phyloP scores from a whole-genome alignment of 2,329 filamentous ascomycete genomes.

The Diplodia scrobiculata region DNA sequence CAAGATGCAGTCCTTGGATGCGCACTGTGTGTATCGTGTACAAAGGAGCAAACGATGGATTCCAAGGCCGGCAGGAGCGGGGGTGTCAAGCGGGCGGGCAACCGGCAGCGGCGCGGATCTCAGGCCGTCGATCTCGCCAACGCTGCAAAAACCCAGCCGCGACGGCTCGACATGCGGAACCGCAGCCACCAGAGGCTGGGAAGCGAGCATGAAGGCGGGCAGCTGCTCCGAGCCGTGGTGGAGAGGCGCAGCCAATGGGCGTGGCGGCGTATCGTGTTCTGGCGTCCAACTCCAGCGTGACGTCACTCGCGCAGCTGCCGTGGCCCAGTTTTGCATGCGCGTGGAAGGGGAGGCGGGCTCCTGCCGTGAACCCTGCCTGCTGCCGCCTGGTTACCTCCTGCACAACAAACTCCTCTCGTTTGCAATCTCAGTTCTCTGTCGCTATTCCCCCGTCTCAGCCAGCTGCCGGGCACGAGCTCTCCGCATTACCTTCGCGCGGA shows the following conservation, averaged over 20 bases:
- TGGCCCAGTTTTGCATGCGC: slow-evolving; percentile 10
- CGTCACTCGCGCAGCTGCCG: background rate
- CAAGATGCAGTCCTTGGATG: background rate
- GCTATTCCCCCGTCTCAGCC: background rate
- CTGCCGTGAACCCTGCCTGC: background rate
- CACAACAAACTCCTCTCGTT: background rate
- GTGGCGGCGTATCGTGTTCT: background rate
- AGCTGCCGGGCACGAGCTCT: background rate
- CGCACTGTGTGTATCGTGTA: background rate
- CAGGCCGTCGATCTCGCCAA: background rate
- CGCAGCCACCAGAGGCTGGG: background rate
- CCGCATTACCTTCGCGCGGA: background rate
- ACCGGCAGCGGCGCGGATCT: background rate
- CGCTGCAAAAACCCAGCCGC: background rate
- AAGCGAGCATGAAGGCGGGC: background rate
- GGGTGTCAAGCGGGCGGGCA: background rate
- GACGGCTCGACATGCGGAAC: background rate
- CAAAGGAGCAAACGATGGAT: background rate
- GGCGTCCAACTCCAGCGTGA: background rate
- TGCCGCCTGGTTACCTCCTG: background rate
- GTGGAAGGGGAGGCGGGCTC: slow-evolving; percentile 3
- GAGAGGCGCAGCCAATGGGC: slow-evolving; percentile 10
- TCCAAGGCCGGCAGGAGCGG: background rate
- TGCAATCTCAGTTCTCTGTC: background rate
- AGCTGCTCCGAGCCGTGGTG: background rate